These are phyloP conservation scores for Leccinum griseonigrum DNA, from an alignment of 1,284 basidiomycete genomes.

Conservation along the genomic window DNA sequence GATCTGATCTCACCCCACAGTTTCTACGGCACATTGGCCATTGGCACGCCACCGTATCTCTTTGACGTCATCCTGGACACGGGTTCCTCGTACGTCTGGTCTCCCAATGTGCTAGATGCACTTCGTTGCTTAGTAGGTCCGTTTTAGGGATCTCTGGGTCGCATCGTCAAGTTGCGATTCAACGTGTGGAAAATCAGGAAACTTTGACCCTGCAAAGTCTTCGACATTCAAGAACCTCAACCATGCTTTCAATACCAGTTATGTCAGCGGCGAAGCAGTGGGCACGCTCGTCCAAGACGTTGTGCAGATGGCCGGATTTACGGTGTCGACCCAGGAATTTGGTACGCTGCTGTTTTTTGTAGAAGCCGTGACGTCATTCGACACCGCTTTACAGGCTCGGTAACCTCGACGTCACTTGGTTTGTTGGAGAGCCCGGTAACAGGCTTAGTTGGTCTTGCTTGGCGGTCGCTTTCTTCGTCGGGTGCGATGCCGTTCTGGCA, in stretches of 20 bases:
- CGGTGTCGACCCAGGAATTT: slow-evolving; percentile 42
- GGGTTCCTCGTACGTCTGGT: slow-evolving; percentile 39
- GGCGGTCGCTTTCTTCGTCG: slow-evolving; percentile 42
- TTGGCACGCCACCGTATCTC: slow-evolving; percentile 29
- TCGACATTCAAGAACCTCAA: slow-evolving; percentile 28
- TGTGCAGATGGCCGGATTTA: slow-evolving; percentile 51
- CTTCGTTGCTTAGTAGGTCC: neutral
- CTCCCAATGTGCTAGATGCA: neutral
- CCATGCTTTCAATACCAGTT: slow-evolving; percentile 46
- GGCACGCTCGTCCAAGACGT: slow-evolving; percentile 51
- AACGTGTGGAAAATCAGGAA: slow-evolving; percentile 25
- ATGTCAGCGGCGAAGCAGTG: slow-evolving; percentile 52
- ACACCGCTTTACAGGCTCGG: slow-evolving; percentile 15
- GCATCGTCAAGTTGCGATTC: slow-evolving; percentile 20
- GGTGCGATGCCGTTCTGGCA: slow-evolving; percentile 54
- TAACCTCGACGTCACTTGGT: slow-evolving; percentile 20
- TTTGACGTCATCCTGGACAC: slow-evolving; percentile 42
- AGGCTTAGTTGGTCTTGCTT: slow-evolving; percentile 52
- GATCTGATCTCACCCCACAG: slow-evolving; percentile 14
- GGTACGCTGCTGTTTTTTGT: slow-evolving; percentile 20
- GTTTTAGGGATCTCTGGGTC: slow-evolving; percentile 48
- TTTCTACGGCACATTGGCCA: slow-evolving; percentile 26
- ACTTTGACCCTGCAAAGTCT: slow-evolving; percentile 26
- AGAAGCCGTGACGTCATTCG: neutral
- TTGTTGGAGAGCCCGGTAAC: slow-evolving; percentile 33